A percentile compares a stretch with the other conserved stretches of the same genome.
Evolutionary conservation across 768 basidiomycete genomes (phyloP).

Genomic region (Albatrellus ellisii): DNA sequence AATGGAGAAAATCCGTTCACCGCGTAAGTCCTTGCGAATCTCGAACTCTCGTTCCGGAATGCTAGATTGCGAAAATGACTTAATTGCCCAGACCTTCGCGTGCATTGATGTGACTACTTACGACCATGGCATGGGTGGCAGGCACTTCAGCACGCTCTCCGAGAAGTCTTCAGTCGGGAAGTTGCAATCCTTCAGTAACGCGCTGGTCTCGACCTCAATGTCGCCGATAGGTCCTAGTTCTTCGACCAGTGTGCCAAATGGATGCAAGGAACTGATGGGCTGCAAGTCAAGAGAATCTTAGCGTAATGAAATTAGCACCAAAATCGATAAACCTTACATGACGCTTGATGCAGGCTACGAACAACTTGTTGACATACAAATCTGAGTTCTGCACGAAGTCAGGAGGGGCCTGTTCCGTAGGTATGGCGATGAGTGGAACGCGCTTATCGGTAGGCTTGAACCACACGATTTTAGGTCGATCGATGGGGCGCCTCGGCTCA

Average conservation of each 20-base stretch:
- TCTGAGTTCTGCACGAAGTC: slow-evolving; percentile 96
- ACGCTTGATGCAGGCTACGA: slow-evolving; percentile 97
- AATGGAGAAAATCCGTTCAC: slow-evolving; percentile 82
- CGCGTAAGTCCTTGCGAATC: slow-evolving; percentile 76
- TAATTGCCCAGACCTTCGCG: slow-evolving; percentile 9
- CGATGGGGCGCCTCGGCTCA: slow-evolving; percentile 69
- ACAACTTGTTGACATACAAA: slow-evolving; percentile 77
- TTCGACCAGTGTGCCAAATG: slow-evolving; percentile 96
- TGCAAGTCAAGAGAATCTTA: slow-evolving; percentile 20
- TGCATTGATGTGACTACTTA: slow-evolving; percentile 26
- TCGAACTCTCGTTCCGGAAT: slow-evolving; percentile 86
- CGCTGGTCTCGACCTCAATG: slow-evolving; percentile 95
- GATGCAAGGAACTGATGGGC: slow-evolving; percentile 95
- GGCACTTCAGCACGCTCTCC: slow-evolving; percentile 88
- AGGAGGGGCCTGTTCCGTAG: slow-evolving; percentile 92
- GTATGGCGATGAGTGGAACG: slow-evolving; percentile 96
- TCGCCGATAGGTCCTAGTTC: slow-evolving; percentile 98
- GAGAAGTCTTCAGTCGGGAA: slow-evolving; percentile 97
- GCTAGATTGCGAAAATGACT: slow-evolving; percentile 26
- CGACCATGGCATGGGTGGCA: slow-evolving; percentile 94
- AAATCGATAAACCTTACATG: slow-evolving; percentile 47
- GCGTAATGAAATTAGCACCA: neutral
- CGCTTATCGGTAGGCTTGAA: slow-evolving; percentile 99
- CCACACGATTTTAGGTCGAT: slow-evolving; percentile 99
- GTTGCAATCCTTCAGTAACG: slow-evolving; percentile 95